Base-by-base conservation (phyloP, 2,329 filamentous ascomycete species). In the Aureobasidium subglaciale region DNA sequence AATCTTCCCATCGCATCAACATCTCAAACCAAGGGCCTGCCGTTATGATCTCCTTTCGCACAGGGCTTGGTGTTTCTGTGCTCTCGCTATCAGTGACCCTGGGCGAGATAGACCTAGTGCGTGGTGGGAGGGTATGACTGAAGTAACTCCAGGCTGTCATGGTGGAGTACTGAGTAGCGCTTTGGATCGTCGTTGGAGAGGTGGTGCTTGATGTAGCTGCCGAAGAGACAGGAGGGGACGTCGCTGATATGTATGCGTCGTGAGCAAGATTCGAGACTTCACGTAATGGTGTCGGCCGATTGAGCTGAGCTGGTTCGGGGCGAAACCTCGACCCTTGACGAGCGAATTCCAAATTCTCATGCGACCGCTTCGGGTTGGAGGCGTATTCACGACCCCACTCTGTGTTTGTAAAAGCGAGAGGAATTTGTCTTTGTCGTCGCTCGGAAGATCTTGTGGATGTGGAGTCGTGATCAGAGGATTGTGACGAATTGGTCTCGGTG, bases 351-450 rank as follows among this genome's bases (percentile, higher is more conserved):
- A 41, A 7, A 4, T 53, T 40, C 10, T 53, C 35, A 9, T 30
- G 16, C 25, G 10, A 13, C 35, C 48, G 37, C 6, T 55, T 43
- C 5, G 18, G 52, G n/a, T 55, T 55, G 10, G 52, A 11, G 11
- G 18, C 20, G 13, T 55, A 55, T 15, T 35, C 29, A 25, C 29
- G 18, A 25, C 52, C 52, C 52, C 52, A 55, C 1, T 16, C 11
- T 35, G 52, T 55, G 10, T 55, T 55, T 29, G 30, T 43, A 13
- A 55, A 55, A n/a, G 52, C 52, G 3, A 55, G 52, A 20, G 52
- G 52, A 10, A 40, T 30, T 27, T 35, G 11, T 43, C 30, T 45
- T 38, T n/a, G 38, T 20, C 16, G 32, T 4, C 20, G 5, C 9
- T 32, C 46, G 10, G 46, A 29, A 13, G 46, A 38, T 38, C n/a